A percentile compares a stretch with the other conserved stretches of the same genome.
Evolutionary conservation across 2,329 filamentous ascomycete genomes (phyloP).

Genomic region (Aureobasidium sp.): DNA sequence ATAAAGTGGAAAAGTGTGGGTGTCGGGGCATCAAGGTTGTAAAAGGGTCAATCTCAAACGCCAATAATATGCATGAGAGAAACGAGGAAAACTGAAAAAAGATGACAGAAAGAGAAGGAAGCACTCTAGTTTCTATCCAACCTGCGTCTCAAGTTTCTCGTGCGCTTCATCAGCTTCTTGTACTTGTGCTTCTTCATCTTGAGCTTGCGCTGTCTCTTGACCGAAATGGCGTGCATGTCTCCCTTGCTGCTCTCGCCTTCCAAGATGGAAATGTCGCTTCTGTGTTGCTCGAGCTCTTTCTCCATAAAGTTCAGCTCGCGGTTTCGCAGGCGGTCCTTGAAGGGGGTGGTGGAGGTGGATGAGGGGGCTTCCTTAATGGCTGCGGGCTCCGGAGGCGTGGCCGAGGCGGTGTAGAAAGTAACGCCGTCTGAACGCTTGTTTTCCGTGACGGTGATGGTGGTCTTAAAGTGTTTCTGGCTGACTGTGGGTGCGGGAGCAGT

Average conservation of each 20-base stretch:
- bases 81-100: not conserved
- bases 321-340: conserved; percentile 63
- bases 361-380: conserved; percentile 20
- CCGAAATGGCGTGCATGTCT: conserved; percentile 76
- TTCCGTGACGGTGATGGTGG: conserved; percentile 42
- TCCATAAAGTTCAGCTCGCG: conserved; percentile 44
- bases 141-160: conserved; percentile 80
- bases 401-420: conserved; percentile 46
- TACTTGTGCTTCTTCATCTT: conserved; percentile 99
- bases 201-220: conserved; percentile 83
- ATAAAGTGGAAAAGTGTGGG: not conserved
- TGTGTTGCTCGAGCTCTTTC: conserved; percentile 33
- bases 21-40: conserved; percentile 8
- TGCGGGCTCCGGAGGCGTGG: conserved; percentile 35
- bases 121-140: conserved; percentile 41
- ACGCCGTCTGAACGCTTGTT: conserved; percentile 44
- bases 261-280: conserved; percentile 12
- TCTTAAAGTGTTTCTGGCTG: conserved; percentile 19
- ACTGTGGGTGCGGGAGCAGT: conserved; percentile 9
- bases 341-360: conserved; percentile 37
- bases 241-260: conserved; percentile 44
- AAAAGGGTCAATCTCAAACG: conserved; percentile 8
- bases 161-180: conserved; percentile 96
- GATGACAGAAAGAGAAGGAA: not conserved
- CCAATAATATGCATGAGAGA: conserved; percentile 4